Base-by-base conservation (phyloP, 1,284 basidiomycete genomes). In the Megacollybia platyphylla region DNA sequence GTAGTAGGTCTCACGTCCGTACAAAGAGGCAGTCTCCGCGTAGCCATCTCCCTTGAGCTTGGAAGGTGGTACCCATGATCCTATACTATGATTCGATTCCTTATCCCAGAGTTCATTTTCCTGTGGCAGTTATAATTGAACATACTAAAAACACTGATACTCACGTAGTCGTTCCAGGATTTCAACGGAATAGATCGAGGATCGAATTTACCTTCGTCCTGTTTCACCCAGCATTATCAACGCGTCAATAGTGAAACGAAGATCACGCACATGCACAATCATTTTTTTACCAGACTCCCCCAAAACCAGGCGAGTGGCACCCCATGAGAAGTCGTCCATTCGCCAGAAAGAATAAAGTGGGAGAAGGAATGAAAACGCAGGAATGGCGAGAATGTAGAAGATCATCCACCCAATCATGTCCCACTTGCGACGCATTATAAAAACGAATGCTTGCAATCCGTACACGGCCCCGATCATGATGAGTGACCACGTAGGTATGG, bases 291-390 rank as follows among this genome's bases (percentile, higher is more conserved):
- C 94, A 46, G 82, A 76, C 63, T 98, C 94, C 52, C 93, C 94
- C 51, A 96, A 67, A 28, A 98, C 93, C 48, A 93, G 61, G 78
- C 88, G 87, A 15, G 92, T 96, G 39, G 76, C 74, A 76, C 96
- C 96, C 96, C 91, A 96, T 3, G 89, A 93, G 76, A 97, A 97
- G 64, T 96, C 91, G 63, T 97, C 94, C 93, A 97, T 97, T 52
- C 75, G 80, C 94, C 93, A 98, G 81, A 97, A 97, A 1, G 94
- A 94, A 62, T 97, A 97, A 15, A 97, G 65, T 1, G 93, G 94
- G 32, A 97, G 73, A 63, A 92, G 75, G 67, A 98, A 84, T 15
- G 92, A 92, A 70, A 91, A 93, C 40, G 77, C 76, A 3, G 90
- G 90, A 50, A 94, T 90, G 41, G 90, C 92, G 15, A 91, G 60